Percentiles rank a stretch among this genome's conserved stretches.
Evolutionary conservation across 176 grass and related monocot species (phyloP).

Genomic region (Bolboschoenus planiculmis): DNA sequence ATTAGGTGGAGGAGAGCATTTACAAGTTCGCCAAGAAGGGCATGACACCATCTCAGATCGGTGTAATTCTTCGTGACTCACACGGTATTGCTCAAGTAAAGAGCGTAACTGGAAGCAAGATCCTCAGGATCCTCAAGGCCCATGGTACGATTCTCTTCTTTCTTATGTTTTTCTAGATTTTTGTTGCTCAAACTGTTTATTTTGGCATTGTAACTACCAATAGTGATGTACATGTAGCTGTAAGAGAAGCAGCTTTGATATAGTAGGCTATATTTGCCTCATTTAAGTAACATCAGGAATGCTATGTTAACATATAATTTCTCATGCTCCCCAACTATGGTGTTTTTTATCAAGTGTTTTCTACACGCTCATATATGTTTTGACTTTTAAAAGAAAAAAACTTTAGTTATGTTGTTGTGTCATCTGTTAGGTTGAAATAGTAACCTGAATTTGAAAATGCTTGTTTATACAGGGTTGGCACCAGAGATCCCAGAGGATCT

Average conservation of each 20-base stretch:
- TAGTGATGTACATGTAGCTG: background rate
- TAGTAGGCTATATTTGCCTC: background rate
- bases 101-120: constrained; percentile 83
- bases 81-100: constrained; percentile 74
- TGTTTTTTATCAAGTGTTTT: background rate
- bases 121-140: constrained; percentile 85
- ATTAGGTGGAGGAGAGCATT: constrained; percentile 35
- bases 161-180: background rate
- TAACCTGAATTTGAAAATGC: background rate
- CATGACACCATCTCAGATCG: constrained; percentile 74
- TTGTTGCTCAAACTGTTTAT: background rate
- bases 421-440: background rate
- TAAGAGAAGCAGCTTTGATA: background rate
- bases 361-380: background rate
- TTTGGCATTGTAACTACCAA: background rate
- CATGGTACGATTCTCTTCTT: constrained; percentile 31
- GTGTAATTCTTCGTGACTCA: constrained; percentile 75
- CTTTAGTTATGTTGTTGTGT: background rate
- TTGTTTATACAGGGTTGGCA: constrained; percentile 32
- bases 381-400: background rate
- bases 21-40: constrained; percentile 46
- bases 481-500: constrained; percentile 86
- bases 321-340: background rate
- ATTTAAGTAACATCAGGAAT: background rate
- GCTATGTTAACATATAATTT: background rate